These are phyloP conservation scores for Phytophthora uliginosa DNA, from an alignment of 352 stramenopile species.

Conservation along the genomic window DNA sequence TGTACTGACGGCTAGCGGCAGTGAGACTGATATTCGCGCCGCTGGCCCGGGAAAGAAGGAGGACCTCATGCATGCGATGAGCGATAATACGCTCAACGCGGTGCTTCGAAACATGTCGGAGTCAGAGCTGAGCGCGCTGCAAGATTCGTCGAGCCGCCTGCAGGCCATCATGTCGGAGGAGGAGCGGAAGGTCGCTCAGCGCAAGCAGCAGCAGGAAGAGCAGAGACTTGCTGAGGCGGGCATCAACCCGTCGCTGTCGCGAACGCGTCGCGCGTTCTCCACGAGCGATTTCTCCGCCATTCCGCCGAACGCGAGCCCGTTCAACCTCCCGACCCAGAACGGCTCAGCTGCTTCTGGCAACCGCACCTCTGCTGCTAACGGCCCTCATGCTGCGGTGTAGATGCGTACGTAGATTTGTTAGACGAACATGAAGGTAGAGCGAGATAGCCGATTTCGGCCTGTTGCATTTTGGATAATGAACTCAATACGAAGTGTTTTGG, in stretches of 20 bases:
- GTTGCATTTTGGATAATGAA: conserved; percentile 29
- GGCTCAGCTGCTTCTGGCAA: conserved; percentile 18
- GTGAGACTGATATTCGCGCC: conserved; percentile 59
- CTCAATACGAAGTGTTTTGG: conserved; percentile 6
- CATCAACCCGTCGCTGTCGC: conserved; percentile 53
- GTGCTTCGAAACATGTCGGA: conserved; percentile 77
- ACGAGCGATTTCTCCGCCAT: conserved; percentile 69
- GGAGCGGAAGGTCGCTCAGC: conserved; percentile 43
- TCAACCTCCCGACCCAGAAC: conserved; percentile 19
- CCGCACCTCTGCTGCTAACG: conserved; percentile 15
- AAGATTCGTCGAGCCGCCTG: conserved; percentile 70
- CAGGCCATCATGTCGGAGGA: conserved; percentile 74
- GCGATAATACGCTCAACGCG: conserved; percentile 72
- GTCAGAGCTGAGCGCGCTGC: conserved; percentile 67
- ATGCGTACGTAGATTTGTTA: conserved; percentile 30
- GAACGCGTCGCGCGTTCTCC: conserved; percentile 68
- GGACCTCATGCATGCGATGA: conserved; percentile 74
- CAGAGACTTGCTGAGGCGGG: conserved; percentile 35
- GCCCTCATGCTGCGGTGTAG: conserved; percentile 22
- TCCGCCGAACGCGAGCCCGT: conserved; percentile 28
- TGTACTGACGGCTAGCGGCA: conserved; percentile 63
- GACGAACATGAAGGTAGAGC: conserved; percentile 27
- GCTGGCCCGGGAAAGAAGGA: conserved; percentile 42
- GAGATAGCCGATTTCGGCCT: not conserved
- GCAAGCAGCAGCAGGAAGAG: conserved; percentile 43